Evolutionary conservation across 495 filamentous ascomycete species (phyloP), one percentile per base, ranked within the genome.

Genomic region (Hyaloscypha hepaticicola): DNA sequence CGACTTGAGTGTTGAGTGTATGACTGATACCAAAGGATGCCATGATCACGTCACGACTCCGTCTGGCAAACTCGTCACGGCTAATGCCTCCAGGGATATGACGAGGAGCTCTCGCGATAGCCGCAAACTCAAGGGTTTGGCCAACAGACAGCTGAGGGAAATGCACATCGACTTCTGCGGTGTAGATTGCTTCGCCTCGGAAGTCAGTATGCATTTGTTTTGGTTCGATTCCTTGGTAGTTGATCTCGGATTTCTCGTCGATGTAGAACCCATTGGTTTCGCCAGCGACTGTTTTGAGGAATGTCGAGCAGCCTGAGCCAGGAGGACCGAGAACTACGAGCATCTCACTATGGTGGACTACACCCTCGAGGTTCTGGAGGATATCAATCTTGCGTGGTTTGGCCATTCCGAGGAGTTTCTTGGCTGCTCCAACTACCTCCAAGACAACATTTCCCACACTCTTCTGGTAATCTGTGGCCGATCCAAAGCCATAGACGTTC

Each of bases 401-500:
- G 28, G 24, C 45, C 53, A 64, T 49, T 11, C 61, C 61, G 1
- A 64, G 24, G 19, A 64, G 33, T n/a, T 45, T 57, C 61, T 64
- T 64, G 1, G 26, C 41, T 5, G 49, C n/a, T 12, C 61, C 61
- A 50, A 64, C 61, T 12, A 50, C 53, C 22, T 64, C 61, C 3
- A 64, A 27, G 12, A n/a, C 11, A 34, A 64, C 55, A 58, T 64
- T 64, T n/a, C 60, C 60, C 33, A 88, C 82, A 72, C 84, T 81
- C 77, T 92, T 92, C 73, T 93, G 90, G 71, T 89, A 93, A 75
- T 92, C 90, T 1, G 89, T 90, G 2, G 87, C 79, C 57, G 82
- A 85, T 27, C 90, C 90, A 70, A 86, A 93, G 29, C 90, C 90
- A 73, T 90, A 87, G 28, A 91, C 86, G 65, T 83, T 90, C 65